Conservation (phyloP, 352 stramenopile species). For the Phytopythium montanum region DNA sequence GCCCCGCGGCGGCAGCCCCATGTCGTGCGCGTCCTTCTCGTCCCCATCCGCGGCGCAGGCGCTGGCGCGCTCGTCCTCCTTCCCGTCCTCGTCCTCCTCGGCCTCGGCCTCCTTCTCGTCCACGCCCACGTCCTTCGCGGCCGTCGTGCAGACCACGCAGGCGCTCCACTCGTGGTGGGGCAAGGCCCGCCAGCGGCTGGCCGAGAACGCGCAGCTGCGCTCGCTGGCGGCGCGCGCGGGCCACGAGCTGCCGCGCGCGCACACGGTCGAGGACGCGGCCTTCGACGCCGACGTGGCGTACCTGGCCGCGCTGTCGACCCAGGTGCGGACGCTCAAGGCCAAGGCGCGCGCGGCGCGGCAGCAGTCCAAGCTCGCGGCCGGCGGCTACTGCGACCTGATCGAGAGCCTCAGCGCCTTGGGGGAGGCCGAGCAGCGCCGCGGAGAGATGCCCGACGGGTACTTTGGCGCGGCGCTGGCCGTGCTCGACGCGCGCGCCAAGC, state of each 20-base stretch:
- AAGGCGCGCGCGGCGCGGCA: conserved; percentile 56
- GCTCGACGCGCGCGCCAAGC: conserved; percentile 68
- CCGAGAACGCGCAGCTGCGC: conserved; percentile 74
- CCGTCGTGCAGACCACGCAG: conserved; percentile 63
- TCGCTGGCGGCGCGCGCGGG: conserved; percentile 52
- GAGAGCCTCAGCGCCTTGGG: conserved; percentile 65
- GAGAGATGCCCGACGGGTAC: conserved; percentile 56
- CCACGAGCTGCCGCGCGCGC: conserved; percentile 31
- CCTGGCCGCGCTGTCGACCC: conserved; percentile 51
- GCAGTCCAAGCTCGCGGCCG: conserved; percentile 67
- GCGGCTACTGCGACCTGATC: conserved; percentile 83
- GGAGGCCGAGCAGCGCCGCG: conserved; percentile 63
- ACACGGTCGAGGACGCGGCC: conserved; percentile 61
- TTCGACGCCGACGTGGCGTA: conserved; percentile 69
- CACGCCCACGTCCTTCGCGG: conserved; percentile 27
- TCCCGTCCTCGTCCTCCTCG: not conserved
- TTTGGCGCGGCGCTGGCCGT: conserved; percentile 59
- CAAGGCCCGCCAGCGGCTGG: conserved; percentile 78
- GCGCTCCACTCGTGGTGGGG: conserved; percentile 77
- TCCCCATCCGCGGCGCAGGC: too few relatives aligned
- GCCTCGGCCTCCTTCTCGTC: conserved; percentile 20
- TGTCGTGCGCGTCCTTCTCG: conserved; percentile 9
- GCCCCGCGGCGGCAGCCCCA: conserved; percentile 15
- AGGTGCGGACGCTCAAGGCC: conserved; percentile 59
- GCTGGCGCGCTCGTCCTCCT: conserved; percentile 4